Conservation (phyloP, 2,329 filamentous ascomycete genomes). For the Fusarium udum region DNA sequence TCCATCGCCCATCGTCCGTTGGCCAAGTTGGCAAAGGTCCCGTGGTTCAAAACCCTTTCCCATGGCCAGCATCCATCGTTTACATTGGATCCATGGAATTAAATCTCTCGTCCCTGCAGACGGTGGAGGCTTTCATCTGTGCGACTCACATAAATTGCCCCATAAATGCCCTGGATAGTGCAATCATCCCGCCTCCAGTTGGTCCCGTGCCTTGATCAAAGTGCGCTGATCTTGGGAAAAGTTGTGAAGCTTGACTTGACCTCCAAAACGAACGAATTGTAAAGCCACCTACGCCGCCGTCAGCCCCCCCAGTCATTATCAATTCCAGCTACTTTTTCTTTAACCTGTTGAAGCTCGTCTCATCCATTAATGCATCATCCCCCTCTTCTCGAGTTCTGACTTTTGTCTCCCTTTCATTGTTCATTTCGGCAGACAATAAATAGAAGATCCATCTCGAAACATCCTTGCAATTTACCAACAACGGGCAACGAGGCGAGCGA, state of each 20-base stretch:
- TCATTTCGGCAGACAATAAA: slow-evolving; percentile 30
- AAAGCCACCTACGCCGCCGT: slow-evolving; percentile 36
- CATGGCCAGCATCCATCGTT: not conserved
- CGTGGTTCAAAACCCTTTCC: slow-evolving; percentile 18
- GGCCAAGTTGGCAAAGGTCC: slow-evolving; percentile 21
- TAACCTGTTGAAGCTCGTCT: not conserved
- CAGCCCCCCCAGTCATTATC: slow-evolving; percentile 23
- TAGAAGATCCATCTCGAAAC: slow-evolving; percentile 14
- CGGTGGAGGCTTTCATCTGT: slow-evolving; percentile 22
- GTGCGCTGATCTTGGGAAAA: slow-evolving; percentile 35
- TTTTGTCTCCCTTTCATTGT: slow-evolving; percentile 21
- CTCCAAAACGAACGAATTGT: not conserved
- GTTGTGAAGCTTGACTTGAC: slow-evolving; percentile 13
- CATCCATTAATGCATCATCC: not conserved
- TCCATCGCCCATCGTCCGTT: slow-evolving; percentile 8
- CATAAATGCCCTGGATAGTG: slow-evolving; percentile 34
- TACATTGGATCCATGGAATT: slow-evolving; percentile 26
- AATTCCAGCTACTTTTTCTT: slow-evolving; percentile 3
- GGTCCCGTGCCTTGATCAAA: slow-evolving; percentile 38
- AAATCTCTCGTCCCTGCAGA: slow-evolving; percentile 35
- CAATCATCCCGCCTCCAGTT: slow-evolving; percentile 30
- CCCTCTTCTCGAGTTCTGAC: slow-evolving; percentile 9
- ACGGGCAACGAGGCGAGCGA: slow-evolving; percentile 18
- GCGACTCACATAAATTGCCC: slow-evolving; percentile 29
- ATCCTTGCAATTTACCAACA: slow-evolving; percentile 18